Conservation (phyloP, 2,329 filamentous ascomycete genomes). For the Endoconidiophora laricicola region DNA sequence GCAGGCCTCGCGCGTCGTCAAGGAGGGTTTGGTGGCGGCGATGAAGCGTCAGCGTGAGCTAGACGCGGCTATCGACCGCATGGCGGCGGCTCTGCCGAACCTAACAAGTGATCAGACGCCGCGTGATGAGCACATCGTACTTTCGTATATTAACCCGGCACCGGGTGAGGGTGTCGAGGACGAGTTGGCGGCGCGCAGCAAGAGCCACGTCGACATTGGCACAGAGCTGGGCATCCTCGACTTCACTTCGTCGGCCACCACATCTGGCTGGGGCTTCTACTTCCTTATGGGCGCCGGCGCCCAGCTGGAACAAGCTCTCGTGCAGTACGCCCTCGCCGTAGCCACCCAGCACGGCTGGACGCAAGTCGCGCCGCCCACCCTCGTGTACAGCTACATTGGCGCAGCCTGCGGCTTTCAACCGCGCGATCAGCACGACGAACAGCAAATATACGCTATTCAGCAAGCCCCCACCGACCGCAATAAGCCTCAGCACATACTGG, state of each 20-base stretch:
- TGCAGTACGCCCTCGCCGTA: constrained; percentile 67
- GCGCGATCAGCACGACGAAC: constrained; percentile 75
- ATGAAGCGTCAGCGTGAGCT: constrained; percentile 45
- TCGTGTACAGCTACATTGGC: constrained; percentile 86
- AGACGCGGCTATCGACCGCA: constrained; percentile 47
- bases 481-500: constrained; percentile 57
- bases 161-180: constrained; percentile 19
- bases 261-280: constrained; percentile 95
- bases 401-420: constrained; percentile 89
- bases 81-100: constrained; percentile 73
- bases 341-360: constrained; percentile 62
- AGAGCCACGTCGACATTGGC: constrained; percentile 65
- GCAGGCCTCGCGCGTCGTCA: constrained; percentile 46
- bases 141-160: constrained; percentile 65
- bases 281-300: constrained; percentile 85
- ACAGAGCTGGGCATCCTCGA: constrained; percentile 77
- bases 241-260: constrained; percentile 64
- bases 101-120: constrained; percentile 66
- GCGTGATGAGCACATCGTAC: constrained; percentile 43
- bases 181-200: constrained; percentile 21
- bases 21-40: constrained; percentile 42
- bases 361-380: constrained; percentile 65
- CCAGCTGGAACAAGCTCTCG: constrained; percentile 81
- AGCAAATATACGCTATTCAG: constrained; percentile 67
- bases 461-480: constrained; percentile 20